phyloP scores from a whole-genome alignment of 371 early-diverging fungal genomes.

The Circinella minor region DNA sequence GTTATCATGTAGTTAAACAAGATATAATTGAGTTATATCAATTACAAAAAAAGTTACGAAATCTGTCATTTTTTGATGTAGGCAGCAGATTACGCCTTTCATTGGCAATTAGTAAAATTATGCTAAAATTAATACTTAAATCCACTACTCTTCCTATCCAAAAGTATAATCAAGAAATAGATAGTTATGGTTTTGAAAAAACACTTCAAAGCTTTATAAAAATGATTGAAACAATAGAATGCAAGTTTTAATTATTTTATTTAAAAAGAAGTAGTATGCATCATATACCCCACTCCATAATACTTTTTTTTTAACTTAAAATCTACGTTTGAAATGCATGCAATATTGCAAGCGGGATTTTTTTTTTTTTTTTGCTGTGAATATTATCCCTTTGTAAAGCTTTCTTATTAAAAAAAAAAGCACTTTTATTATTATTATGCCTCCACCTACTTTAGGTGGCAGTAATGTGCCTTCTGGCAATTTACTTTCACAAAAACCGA shows the following conservation, averaged over 20 bases:
- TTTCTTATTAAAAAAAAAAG: too few relatives aligned
- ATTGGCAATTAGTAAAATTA: slow-evolving; percentile 55
- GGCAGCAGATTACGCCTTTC: slow-evolving; percentile 60
- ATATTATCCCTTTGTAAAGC: background rate
- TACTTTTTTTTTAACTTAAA: too few relatives aligned
- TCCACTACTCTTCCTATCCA: background rate
- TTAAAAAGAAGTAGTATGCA: background rate
- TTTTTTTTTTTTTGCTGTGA: background rate
- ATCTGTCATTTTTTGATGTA: slow-evolving; percentile 59
- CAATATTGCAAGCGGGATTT: too few relatives aligned
- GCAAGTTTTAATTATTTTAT: background rate
- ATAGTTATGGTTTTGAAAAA: background rate
- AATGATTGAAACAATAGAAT: slow-evolving; percentile 1
- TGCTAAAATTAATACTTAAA: slow-evolving; percentile 41
- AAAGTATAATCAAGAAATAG: background rate
- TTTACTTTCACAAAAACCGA: slow-evolving; percentile 43
- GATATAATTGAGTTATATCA: slow-evolving; percentile 64
- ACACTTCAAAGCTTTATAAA: background rate
- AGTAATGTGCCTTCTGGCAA: slow-evolving; percentile 10
- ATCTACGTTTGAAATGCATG: too few relatives aligned
- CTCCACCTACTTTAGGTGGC: background rate
- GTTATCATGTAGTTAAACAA: slow-evolving; percentile 59
- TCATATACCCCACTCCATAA: too few relatives aligned
- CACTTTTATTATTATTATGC: slow-evolving; percentile 1
- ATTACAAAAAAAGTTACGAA: slow-evolving; percentile 59